Conservation (phyloP, 305 asterid species). For the Fraxinus sp. region DNA sequence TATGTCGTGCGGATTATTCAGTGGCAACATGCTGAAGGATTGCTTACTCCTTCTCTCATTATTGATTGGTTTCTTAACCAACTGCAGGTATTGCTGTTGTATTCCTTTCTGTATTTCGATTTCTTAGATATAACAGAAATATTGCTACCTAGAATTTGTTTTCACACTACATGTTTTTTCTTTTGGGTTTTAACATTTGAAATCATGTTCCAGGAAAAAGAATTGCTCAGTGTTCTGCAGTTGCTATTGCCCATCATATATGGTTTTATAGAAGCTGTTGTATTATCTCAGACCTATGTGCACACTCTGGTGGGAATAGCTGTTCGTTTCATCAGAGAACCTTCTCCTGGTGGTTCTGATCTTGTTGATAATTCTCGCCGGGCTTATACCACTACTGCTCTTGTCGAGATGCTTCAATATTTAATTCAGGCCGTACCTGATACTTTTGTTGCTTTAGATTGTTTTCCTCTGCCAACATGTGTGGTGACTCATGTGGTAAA, state of each 20-base stretch:
- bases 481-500: constrained; percentile 57
- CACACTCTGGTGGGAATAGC: constrained; percentile 72
- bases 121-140: neutral
- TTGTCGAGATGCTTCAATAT: constrained; percentile 95
- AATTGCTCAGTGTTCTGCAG: constrained; percentile 78
- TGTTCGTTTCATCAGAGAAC: constrained; percentile 74
- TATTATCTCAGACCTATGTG: constrained; percentile 87
- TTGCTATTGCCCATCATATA: constrained; percentile 86
- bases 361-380: constrained; percentile 90
- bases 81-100: constrained; percentile 68
- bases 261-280: constrained; percentile 84
- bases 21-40: constrained; percentile 96
- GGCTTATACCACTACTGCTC: constrained; percentile 90
- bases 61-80: constrained; percentile 97
- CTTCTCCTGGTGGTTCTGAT: constrained; percentile 98
- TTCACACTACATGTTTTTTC: neutral
- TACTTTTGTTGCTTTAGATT: constrained; percentile 91
- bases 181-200: constrained; percentile 23
- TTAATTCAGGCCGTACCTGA: constrained; percentile 89
- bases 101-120: neutral
- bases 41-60: constrained; percentile 76
- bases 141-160: neutral
- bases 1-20: constrained; percentile 89
- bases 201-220: constrained; percentile 71
- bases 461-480: constrained; percentile 81